Evolutionary conservation across 2,329 filamentous ascomycete genomes (phyloP).

Genomic region (Dothideomycetidae sp.): DNA sequence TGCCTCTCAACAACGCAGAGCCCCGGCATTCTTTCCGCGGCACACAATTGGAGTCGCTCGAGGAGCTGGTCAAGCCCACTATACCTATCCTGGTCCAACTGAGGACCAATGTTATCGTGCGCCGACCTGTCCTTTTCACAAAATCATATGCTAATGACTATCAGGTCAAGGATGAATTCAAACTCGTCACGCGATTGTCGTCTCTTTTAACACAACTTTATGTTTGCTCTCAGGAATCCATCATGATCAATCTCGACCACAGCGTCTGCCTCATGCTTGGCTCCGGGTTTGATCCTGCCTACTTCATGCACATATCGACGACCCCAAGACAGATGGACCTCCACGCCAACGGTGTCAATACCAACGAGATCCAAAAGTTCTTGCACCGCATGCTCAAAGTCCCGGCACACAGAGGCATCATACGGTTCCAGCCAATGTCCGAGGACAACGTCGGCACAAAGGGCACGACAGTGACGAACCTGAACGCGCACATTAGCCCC

Average conservation of each 20-base stretch:
- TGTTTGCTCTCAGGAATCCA: conserved; percentile 55
- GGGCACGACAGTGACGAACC: conserved; percentile 47
- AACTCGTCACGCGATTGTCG: conserved; percentile 59
- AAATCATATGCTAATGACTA: conserved; percentile 5
- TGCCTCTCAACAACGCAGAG: background rate
- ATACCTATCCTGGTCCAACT: conserved; percentile 34
- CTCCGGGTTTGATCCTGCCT: conserved; percentile 64
- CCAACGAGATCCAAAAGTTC: conserved; percentile 60
- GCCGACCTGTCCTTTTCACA: conserved; percentile 15
- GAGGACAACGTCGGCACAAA: conserved; percentile 61
- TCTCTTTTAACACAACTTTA: conserved; percentile 62
- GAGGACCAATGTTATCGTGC: conserved; percentile 37
- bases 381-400: conserved; percentile 59
- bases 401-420: conserved; percentile 48
- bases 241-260: conserved; percentile 64
- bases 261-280: conserved; percentile 61
- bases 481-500: conserved; percentile 17
- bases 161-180: conserved; percentile 61
- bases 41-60: background rate
- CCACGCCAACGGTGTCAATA: conserved; percentile 67
- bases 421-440: conserved; percentile 55
- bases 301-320: conserved; percentile 59
- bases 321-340: conserved; percentile 55
- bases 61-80: conserved; percentile 2
- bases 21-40: background rate